These are phyloP conservation scores for Rhypophila decipiens DNA, from an alignment of 495 filamentous ascomycete genomes.

Conservation along the genomic window DNA sequence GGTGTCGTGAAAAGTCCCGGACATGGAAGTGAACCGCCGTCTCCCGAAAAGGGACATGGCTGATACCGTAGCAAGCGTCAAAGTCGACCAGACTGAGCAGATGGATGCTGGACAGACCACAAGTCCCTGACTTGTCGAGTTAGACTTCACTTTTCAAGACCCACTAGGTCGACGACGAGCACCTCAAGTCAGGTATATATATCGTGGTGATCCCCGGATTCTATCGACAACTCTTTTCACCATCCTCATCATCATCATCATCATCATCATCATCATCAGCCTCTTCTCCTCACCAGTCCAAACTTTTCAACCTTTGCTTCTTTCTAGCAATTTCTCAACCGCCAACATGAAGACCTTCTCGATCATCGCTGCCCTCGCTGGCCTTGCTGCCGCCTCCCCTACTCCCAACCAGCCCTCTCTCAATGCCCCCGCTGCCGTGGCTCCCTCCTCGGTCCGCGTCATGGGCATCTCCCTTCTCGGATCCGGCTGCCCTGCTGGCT, in stretches of 20 bases:
- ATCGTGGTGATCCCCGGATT: neutral
- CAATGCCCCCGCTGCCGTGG: too few species aligned
- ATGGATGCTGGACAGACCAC: too few species aligned
- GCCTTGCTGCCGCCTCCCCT: too few species aligned
- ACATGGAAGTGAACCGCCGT: too few species aligned
- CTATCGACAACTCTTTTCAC: neutral
- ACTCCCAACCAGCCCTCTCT: neutral
- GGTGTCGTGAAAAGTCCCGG: too few species aligned
- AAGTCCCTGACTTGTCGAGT: too few species aligned
- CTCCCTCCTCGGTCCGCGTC: neutral
- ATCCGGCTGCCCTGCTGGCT: constrained; percentile 8
- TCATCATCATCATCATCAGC: neutral
- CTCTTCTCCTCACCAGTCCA: too few species aligned
- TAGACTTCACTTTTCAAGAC: too few species aligned
- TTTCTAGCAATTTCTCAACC: neutral
- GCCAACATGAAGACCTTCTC: neutral
- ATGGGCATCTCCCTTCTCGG: constrained; percentile 6
- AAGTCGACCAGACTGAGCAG: too few species aligned
- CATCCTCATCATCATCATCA: neutral
- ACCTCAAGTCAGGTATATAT: neutral
- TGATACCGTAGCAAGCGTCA: too few species aligned
- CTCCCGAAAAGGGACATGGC: too few species aligned
- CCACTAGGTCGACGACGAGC: neutral
- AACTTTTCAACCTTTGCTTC: too few species aligned
- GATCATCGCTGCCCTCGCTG: neutral